phyloP scores from a whole-genome alignment of 345 rosid genomes.

The Limnanthes douglasii region DNA sequence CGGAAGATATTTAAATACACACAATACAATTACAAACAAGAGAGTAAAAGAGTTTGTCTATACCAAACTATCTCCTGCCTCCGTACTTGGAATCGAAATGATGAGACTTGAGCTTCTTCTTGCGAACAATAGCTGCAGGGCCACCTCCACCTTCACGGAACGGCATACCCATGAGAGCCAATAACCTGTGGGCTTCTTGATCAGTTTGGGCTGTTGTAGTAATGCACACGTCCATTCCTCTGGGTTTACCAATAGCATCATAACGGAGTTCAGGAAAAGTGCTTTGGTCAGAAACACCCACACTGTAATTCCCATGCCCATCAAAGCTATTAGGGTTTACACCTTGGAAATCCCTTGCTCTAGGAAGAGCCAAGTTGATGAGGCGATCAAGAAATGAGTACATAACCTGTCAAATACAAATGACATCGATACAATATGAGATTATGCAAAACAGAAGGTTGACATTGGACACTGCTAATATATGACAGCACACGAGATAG shows the following conservation, averaged over 20 bases:
- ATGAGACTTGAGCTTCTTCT: conserved; percentile 77
- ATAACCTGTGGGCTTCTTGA: conserved; percentile 60
- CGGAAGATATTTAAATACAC: too few species aligned
- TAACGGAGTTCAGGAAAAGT: conserved; percentile 75
- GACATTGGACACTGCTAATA: background rate
- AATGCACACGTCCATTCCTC: conserved; percentile 94
- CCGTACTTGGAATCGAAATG: conserved; percentile 56
- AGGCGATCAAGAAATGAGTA: conserved; percentile 83
- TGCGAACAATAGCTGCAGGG: conserved; percentile 13
- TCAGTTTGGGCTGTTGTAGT: conserved; percentile 68
- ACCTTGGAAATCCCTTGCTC: conserved; percentile 92
- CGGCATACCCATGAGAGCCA: conserved; percentile 96
- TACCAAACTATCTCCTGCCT: conserved; percentile 23
- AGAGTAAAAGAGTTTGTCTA: background rate
- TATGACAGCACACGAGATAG: background rate
- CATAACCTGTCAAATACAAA: conserved; percentile 48
- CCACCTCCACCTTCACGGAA: conserved; percentile 46
- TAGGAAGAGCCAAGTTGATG: conserved; percentile 82
- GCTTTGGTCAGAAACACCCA: conserved; percentile 70
- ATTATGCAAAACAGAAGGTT: background rate
- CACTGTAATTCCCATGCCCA: conserved; percentile 83
- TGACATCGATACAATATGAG: background rate
- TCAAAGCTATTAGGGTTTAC: conserved; percentile 74
- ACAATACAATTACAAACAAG: conserved; percentile 9
- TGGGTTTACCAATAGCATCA: conserved; percentile 52